Evolutionary conservation across 2,329 filamentous ascomycete genomes (phyloP), one percentile per base, ranked within the genome.

Genomic region (Aspergillus ibericus): DNA sequence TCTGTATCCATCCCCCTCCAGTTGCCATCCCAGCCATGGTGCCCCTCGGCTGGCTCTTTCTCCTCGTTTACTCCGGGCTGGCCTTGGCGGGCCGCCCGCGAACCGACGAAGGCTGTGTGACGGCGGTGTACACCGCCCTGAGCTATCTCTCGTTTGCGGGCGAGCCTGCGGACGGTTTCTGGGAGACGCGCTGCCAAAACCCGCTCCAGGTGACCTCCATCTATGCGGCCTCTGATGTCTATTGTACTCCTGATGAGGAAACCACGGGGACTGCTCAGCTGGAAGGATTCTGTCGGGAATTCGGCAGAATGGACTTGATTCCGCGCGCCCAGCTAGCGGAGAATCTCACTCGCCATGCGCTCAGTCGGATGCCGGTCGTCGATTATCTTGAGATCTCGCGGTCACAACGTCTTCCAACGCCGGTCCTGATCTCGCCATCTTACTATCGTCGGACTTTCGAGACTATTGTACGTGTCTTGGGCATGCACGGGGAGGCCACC

Each of bases 171-270:
- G 59, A 58, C 7, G 66, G 65, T 0, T 48, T 56, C 40, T 70
- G 68, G 63, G 60, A 64, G n/a, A 62, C 64, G 1, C 60, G 66
- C 35, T 77, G 75, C 53, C 70, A 66, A 18, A 75, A 77, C 57
- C 55, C 64, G 0, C 60, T 75, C 1, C 59, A 66, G 27, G 72
- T 75, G 1, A 64, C 63, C 2, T 77, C 75, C 1, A 71, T 75
- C 12, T 77, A 76, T 55, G 74, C 74, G 2, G 67, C 74, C 1
- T 68, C 70, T 1, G 68, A 72, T 4, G 20, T 69, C 1, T 74
- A 74, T 52, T 77, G 75, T 46, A 32, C 44, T 5, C 61, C 73
- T 3, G 59, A 56, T 1, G 68, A 70, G 27, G 67, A 65, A 13
- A 59, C 53, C 0, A 42, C 61, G 1, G 70, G 72, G 3, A 52